Evolutionary conservation across 2,329 filamentous ascomycete genomes (phyloP).

Genomic region (Paramyrothecium sp.): DNA sequence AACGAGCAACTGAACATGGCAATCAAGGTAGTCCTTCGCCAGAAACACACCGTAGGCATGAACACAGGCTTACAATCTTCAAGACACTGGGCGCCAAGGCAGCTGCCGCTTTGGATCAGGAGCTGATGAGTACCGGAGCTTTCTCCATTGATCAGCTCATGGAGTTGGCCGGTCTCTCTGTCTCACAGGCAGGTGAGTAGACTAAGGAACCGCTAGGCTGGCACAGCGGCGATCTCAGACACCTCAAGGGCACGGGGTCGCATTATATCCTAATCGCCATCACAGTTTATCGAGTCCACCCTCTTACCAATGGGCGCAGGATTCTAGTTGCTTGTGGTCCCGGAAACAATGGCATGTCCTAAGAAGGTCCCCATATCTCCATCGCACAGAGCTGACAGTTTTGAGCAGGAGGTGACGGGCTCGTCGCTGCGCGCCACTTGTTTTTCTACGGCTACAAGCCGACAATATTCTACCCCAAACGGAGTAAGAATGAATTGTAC

Average conservation of each 20-base stretch:
- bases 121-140: constrained; percentile 84
- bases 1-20: background rate
- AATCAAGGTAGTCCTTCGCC: background rate
- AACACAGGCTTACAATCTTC: background rate
- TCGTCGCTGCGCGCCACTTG: constrained; percentile 91
- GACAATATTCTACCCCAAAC: constrained; percentile 89
- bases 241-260: too few relatives aligned
- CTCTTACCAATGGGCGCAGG: constrained; percentile 65
- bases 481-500: constrained; percentile 86
- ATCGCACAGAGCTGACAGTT: background rate
- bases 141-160: constrained; percentile 97
- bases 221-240: too few relatives aligned
- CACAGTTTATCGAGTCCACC: constrained; percentile 80
- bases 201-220: background rate
- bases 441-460: constrained; percentile 89
- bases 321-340: constrained; percentile 91
- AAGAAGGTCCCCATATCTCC: background rate
- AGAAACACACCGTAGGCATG: too few relatives aligned
- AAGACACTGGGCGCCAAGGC: constrained; percentile 86
- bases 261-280: constrained; percentile 1
- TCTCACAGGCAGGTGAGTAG: constrained; percentile 77
- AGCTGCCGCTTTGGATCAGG: constrained; percentile 84
- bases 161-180: constrained; percentile 91
- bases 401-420: constrained; percentile 76
- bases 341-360: constrained; percentile 62